Evolutionary conservation across 768 basidiomycete genomes (phyloP).

Genomic region (Clavaria fumosa): DNA sequence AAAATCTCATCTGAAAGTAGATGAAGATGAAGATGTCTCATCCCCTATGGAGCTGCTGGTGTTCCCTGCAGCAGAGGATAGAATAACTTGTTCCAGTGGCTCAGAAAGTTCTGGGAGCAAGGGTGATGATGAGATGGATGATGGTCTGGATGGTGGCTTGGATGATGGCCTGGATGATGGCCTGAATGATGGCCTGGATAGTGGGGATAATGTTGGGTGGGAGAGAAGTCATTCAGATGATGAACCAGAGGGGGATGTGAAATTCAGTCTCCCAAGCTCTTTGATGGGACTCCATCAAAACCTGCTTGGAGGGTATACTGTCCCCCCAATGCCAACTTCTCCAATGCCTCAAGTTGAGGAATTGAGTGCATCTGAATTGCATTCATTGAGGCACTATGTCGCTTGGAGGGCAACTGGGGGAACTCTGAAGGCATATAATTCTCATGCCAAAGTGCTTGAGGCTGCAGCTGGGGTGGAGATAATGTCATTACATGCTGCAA

Average conservation of each 20-base stretch:
- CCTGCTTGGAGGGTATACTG: slow-evolving; percentile 1
- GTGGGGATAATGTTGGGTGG: too few species aligned
- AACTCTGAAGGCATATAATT: slow-evolving; percentile 14
- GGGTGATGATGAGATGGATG: too few species aligned
- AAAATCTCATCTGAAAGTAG: too few species aligned
- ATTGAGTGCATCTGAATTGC: slow-evolving; percentile 8
- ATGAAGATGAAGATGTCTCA: too few species aligned
- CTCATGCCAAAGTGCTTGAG: slow-evolving; percentile 11
- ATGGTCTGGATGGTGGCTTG: too few species aligned
- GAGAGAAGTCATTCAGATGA: too few species aligned
- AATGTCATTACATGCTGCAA: slow-evolving; percentile 9
- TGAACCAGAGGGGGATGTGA: background rate
- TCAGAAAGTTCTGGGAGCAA: too few species aligned
- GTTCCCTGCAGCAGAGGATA: too few species aligned
- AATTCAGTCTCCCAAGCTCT: slow-evolving; percentile 1
- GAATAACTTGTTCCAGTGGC: too few species aligned
- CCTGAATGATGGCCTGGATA: too few species aligned
- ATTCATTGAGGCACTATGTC: slow-evolving; percentile 12
- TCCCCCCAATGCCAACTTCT: background rate
- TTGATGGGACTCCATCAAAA: slow-evolving; percentile 1
- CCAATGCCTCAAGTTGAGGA: background rate
- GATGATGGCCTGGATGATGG: too few species aligned
- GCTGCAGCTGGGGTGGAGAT: slow-evolving; percentile 12
- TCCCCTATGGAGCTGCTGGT: too few species aligned
- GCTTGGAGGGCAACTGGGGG: slow-evolving; percentile 12